Evolutionary conservation across 208 protist species (phyloP).

Genomic region (Leishmania lainsoni): DNA sequence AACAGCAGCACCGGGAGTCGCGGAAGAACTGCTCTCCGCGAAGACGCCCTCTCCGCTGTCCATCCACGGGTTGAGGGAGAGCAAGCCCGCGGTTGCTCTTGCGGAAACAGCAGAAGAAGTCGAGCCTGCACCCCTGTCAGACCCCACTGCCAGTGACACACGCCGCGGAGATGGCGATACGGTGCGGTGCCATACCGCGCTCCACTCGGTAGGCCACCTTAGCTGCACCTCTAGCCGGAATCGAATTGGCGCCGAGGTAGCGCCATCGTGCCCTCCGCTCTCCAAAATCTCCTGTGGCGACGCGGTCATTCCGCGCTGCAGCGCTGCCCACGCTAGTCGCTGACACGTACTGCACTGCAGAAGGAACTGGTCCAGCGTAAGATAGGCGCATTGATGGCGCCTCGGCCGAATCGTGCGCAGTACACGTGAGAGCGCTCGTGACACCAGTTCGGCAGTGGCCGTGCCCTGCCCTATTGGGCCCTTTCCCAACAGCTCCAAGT

Average conservation of each 20-base stretch:
- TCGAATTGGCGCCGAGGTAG: neutral
- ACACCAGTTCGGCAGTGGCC: neutral
- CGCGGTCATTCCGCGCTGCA: slow-evolving; percentile 1
- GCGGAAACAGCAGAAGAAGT: neutral
- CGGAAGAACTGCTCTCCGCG: neutral
- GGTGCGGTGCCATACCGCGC: slow-evolving; percentile 3
- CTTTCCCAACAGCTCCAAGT: neutral
- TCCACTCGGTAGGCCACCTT: slow-evolving; percentile 25
- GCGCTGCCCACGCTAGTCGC: slow-evolving; percentile 8
- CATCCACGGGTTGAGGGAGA: slow-evolving; percentile 1
- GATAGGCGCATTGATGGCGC: slow-evolving; percentile 19
- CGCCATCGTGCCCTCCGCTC: neutral
- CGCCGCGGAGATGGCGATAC: neutral
- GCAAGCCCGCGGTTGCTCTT: neutral
- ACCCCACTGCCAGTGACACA: neutral
- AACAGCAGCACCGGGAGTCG: neutral
- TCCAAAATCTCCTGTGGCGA: neutral
- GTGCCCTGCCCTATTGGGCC: neutral
- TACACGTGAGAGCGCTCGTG: slow-evolving; percentile 4
- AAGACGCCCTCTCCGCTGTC: slow-evolving; percentile 14
- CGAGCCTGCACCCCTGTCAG: neutral
- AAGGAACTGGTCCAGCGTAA: slow-evolving; percentile 2
- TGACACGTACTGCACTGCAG: slow-evolving; percentile 14
- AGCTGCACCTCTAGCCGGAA: slow-evolving; percentile 22
- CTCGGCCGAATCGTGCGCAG: neutral